Evolutionary conservation across 371 early-diverging fungal genomes (phyloP).

Genomic region (Rhizopus arrhizus): DNA sequence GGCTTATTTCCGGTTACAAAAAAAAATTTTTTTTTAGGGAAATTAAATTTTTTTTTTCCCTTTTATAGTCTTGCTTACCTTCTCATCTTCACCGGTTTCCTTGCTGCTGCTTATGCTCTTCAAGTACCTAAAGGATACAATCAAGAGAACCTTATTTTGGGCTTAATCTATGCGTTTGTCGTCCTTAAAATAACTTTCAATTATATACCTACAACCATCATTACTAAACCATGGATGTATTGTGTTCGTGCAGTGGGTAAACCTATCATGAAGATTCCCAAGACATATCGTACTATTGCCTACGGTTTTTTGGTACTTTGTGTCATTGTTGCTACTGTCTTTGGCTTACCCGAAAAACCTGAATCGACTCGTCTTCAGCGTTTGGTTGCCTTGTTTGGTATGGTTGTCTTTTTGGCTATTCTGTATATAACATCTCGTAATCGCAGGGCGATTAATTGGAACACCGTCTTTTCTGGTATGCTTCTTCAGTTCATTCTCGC

Average conservation of each 20-base stretch:
- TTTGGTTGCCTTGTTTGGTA: constrained; percentile 76
- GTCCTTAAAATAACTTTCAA: constrained; percentile 31
- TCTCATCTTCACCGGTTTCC: constrained; percentile 44
- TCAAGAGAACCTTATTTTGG: constrained; percentile 41
- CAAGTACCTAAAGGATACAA: constrained; percentile 48
- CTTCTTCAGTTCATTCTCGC: constrained; percentile 81
- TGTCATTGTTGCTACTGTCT: constrained; percentile 61
- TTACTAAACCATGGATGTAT: constrained; percentile 26
- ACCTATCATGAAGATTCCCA: constrained; percentile 32
- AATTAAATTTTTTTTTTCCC: not conserved
- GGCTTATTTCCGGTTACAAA: constrained; percentile 1
- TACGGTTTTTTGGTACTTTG: constrained; percentile 47
- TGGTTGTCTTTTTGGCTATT: constrained; percentile 63
- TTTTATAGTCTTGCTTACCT: constrained; percentile 35
- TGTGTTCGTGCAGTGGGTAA: constrained; percentile 13
- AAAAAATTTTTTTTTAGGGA: constrained; percentile 3
- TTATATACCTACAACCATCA: constrained; percentile 33
- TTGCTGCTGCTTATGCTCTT: constrained; percentile 42
- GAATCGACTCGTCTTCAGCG: constrained; percentile 69
- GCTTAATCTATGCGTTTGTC: constrained; percentile 40
- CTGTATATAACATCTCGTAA: constrained; percentile 63
- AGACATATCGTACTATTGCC: constrained; percentile 11
- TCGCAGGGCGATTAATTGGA: constrained; percentile 70
- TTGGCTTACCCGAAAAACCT: constrained; percentile 56
- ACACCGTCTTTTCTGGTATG: constrained; percentile 75